Percentiles rank a stretch among this genome's conserved stretches.
Conservation (phyloP, 2,329 filamentous ascomycete species). For the Aschersonia sp. region DNA sequence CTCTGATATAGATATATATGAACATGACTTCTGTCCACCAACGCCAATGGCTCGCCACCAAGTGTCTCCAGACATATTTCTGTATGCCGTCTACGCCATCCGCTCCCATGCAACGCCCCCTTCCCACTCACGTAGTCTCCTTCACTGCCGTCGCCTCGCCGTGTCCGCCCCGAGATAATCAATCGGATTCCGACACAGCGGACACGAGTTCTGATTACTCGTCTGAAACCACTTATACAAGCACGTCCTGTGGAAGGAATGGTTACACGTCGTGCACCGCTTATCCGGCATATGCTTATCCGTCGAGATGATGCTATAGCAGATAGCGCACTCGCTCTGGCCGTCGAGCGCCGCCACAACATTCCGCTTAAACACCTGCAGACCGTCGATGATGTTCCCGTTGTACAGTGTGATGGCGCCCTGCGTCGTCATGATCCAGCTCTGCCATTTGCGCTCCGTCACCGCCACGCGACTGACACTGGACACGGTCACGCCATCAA, state of each 20-base stretch:
- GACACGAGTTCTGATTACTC: slow-evolving; percentile 83
- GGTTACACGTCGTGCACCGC: slow-evolving; percentile 81
- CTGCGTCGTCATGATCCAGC: slow-evolving; percentile 77
- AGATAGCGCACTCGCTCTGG: slow-evolving; percentile 91
- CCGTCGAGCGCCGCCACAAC: slow-evolving; percentile 80
- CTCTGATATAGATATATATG: no score
- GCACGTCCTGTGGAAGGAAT: slow-evolving; percentile 80
- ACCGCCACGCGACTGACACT: slow-evolving; percentile 76
- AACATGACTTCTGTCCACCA: no score
- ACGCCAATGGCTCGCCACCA: no score
- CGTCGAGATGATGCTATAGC: slow-evolving; percentile 82
- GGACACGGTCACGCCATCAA: slow-evolving; percentile 62
- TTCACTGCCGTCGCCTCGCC: slow-evolving; percentile 18
- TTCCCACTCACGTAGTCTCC: background rate
- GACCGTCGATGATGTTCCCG: slow-evolving; percentile 74
- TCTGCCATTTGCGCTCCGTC: slow-evolving; percentile 82
- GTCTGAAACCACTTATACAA: slow-evolving; percentile 96
- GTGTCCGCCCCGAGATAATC: slow-evolving; percentile 35
- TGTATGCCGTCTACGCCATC: background rate
- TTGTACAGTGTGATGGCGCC: slow-evolving; percentile 90
- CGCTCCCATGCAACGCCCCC: background rate
- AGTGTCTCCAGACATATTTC: background rate
- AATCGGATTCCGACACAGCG: slow-evolving; percentile 83
- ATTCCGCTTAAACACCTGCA: slow-evolving; percentile 75
- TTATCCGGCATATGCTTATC: slow-evolving; percentile 90